Conservation (phyloP, 2,329 filamentous ascomycete species). For the Curvularia spicifera region DNA sequence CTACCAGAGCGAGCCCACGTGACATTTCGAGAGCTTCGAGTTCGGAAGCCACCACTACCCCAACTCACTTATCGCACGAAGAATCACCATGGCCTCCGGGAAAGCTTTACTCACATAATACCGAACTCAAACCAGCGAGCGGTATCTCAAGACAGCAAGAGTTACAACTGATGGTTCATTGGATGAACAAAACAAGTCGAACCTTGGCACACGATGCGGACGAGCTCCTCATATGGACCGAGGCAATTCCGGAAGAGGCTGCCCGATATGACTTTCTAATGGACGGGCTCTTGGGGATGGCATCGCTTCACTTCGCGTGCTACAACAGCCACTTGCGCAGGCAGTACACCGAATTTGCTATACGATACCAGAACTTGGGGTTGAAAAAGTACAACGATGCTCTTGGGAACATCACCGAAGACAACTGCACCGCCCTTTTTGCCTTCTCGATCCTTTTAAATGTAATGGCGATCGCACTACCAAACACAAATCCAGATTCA, state of each 20-base stretch:
- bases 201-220: constrained; percentile 2
- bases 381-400: constrained; percentile 10
- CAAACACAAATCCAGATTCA: constrained; percentile 1
- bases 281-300: constrained; percentile 18
- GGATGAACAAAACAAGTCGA: constrained; percentile 5
- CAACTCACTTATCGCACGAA: background rate
- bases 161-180: constrained; percentile 5
- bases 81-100: background rate
- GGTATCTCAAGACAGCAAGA: constrained; percentile 5
- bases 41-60: constrained; percentile 1
- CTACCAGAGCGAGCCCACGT: background rate
- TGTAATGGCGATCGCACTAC: constrained; percentile 11
- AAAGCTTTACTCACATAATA: background rate
- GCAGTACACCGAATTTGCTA: constrained; percentile 14
- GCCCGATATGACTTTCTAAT: constrained; percentile 14
- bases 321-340: constrained; percentile 7
- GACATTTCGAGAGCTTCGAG: constrained; percentile 1
- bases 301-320: constrained; percentile 17
- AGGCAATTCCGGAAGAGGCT: constrained; percentile 16
- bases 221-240: constrained; percentile 9
- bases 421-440: constrained; percentile 14
- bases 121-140: background rate
- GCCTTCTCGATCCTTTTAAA: constrained; percentile 10
- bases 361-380: constrained; percentile 6
- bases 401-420: constrained; percentile 7